phyloP scores from a whole-genome alignment of 1,284 basidiomycete genomes.

The Phlebopus sp. region DNA sequence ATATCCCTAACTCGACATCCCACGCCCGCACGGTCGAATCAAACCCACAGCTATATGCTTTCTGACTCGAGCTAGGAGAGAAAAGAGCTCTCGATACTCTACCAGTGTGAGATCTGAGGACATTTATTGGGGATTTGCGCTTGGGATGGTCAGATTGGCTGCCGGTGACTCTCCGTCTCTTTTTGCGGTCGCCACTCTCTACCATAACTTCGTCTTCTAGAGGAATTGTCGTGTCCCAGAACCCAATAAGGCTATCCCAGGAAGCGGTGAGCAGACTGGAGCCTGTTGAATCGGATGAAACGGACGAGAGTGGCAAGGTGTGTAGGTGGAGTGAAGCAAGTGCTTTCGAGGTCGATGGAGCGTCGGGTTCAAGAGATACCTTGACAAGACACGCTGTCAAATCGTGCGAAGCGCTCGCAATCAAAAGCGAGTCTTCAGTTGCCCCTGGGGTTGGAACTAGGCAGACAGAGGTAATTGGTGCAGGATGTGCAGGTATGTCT shows the following conservation, averaged over 20 bases:
- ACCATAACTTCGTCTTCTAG: slow-evolving; percentile 57
- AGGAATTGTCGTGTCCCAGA: slow-evolving; percentile 72
- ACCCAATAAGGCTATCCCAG: slow-evolving; percentile 50
- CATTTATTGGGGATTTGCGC: slow-evolving; percentile 62
- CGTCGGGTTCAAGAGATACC: slow-evolving; percentile 37
- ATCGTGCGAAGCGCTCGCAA: slow-evolving; percentile 85
- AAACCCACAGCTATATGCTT: slow-evolving; percentile 70
- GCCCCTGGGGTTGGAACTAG: slow-evolving; percentile 43
- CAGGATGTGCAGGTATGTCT: slow-evolving; percentile 53
- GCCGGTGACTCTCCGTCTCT: slow-evolving; percentile 45
- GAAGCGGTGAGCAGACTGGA: slow-evolving; percentile 39
- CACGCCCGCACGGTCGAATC: slow-evolving; percentile 74
- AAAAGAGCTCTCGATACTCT: slow-evolving; percentile 70
- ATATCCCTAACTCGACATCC: slow-evolving; percentile 70
- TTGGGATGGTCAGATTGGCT: slow-evolving; percentile 33
- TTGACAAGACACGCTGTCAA: slow-evolving; percentile 67
- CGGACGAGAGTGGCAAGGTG: slow-evolving; percentile 68
- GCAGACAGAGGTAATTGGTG: slow-evolving; percentile 73
- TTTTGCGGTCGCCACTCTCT: slow-evolving; percentile 48
- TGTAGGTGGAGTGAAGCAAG: slow-evolving; percentile 72
- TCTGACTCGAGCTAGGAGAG: slow-evolving; percentile 23
- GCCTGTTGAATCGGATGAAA: slow-evolving; percentile 52
- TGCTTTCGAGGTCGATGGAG: slow-evolving; percentile 34
- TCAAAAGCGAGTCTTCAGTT: slow-evolving; percentile 43
- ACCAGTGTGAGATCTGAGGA: slow-evolving; percentile 73